Conservation (phyloP, 2,329 filamentous ascomycete genomes). For the Chrysoporthe deuterocubensis region DNA sequence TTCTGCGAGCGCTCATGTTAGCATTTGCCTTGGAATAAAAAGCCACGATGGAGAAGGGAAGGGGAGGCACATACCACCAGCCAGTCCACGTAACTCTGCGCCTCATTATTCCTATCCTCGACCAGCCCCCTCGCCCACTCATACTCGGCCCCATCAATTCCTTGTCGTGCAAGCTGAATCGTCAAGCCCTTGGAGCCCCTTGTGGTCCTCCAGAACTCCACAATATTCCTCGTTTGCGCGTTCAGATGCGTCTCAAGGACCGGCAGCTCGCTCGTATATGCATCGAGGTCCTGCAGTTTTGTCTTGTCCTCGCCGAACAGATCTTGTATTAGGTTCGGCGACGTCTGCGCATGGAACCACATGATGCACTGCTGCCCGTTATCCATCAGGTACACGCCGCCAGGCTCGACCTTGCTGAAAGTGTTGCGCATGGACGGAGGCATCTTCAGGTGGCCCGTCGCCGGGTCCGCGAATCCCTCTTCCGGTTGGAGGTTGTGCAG, state of each 20-base stretch:
- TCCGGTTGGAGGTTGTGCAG: conserved; percentile 86
- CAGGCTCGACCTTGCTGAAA: conserved; percentile 87
- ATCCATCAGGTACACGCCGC: conserved; percentile 92
- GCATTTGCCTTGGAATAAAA: background rate
- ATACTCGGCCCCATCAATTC: conserved; percentile 91
- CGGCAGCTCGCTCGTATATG: conserved; percentile 79
- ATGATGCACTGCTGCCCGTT: conserved; percentile 91
- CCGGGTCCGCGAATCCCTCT: conserved; percentile 87
- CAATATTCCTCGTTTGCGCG: conserved; percentile 89
- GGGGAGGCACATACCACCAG: conserved; percentile 58
- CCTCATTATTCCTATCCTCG: conserved; percentile 96
- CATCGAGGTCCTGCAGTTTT: conserved; percentile 75
- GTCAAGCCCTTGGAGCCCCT: conserved; percentile 87
- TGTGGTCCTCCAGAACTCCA: conserved; percentile 81
- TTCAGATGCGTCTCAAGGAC: conserved; percentile 90
- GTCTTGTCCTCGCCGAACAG: conserved; percentile 81
- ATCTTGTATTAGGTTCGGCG: conserved; percentile 86
- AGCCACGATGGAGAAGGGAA: too few relatives aligned
- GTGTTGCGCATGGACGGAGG: conserved; percentile 80
- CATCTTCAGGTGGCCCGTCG: conserved; percentile 84
- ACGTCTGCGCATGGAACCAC: conserved; percentile 92
- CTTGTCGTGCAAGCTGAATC: conserved; percentile 88
- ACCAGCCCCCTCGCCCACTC: conserved; percentile 91
- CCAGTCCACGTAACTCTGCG: conserved; percentile 98
- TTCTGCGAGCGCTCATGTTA: conserved; percentile 46